These are phyloP conservation scores for Botrytis cinerea DNA, from an alignment of 2,329 filamentous ascomycete species.

Conservation along the genomic window DNA sequence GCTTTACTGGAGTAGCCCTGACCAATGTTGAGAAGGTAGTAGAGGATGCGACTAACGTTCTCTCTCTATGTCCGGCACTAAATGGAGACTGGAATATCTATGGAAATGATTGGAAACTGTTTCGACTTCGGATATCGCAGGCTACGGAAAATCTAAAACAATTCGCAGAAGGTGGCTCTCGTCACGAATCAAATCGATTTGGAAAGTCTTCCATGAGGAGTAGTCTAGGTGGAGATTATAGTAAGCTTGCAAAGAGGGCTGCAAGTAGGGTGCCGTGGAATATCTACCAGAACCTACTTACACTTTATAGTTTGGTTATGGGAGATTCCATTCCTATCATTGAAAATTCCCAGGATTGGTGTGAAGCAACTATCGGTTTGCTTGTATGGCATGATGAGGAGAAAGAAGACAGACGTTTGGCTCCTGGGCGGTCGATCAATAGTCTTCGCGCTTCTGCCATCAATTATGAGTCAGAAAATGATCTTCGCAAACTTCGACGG, in stretches of 20 bases:
- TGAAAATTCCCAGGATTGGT: conserved; percentile 81
- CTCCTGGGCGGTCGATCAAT: conserved; percentile 35
- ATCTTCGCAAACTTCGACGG: conserved; percentile 70
- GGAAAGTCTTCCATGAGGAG: conserved; percentile 48
- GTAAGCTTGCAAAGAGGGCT: conserved; percentile 68
- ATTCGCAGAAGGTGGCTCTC: conserved; percentile 68
- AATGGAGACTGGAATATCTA: conserved; percentile 79
- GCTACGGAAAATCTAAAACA: conserved; percentile 70
- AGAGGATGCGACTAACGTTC: conserved; percentile 65
- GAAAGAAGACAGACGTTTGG: conserved; percentile 50
- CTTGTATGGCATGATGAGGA: conserved; percentile 91
- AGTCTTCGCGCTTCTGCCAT: conserved; percentile 43
- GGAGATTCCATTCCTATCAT: conserved; percentile 76
- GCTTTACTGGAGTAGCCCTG: conserved; percentile 74
- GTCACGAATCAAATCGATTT: conserved; percentile 42
- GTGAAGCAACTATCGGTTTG: conserved; percentile 81
- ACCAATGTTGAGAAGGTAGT: conserved; percentile 74
- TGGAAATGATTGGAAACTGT: conserved; percentile 79
- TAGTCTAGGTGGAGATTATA: conserved; percentile 60
- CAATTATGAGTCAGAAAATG: conserved; percentile 58
- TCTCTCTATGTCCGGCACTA: conserved; percentile 72
- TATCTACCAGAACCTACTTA: conserved; percentile 81
- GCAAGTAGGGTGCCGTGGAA: conserved; percentile 88
- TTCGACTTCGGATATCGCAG: conserved; percentile 72
- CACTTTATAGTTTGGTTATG: conserved; percentile 77